These are phyloP conservation scores for Aeschynomene evenia DNA, from an alignment of 306 rosid species.

Conservation along the genomic window DNA sequence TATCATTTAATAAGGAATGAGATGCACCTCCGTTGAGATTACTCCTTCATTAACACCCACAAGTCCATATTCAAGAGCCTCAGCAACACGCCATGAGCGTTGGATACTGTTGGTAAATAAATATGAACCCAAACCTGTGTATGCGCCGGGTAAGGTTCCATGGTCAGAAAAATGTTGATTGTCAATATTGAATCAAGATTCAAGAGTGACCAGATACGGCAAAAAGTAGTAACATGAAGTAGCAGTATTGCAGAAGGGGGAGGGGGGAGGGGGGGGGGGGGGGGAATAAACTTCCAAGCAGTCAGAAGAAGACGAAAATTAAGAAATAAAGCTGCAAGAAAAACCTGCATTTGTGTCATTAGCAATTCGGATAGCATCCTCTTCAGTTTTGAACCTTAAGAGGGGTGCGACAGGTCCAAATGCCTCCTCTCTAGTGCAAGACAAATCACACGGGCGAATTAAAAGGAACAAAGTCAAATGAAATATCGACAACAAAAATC, in stretches of 20 bases:
- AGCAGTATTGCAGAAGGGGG: too few species aligned
- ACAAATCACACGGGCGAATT: slow-evolving; percentile 29
- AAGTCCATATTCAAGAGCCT: slow-evolving; percentile 94
- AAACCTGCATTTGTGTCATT: slow-evolving; percentile 88
- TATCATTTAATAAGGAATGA: slow-evolving; percentile 19
- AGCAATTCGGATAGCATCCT: slow-evolving; percentile 81
- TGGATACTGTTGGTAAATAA: slow-evolving; percentile 79
- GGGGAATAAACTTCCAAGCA: background rate
- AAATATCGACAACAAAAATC: background rate
- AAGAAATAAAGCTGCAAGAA: slow-evolving; percentile 19
- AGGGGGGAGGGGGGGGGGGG: too few species aligned
- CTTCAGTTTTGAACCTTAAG: slow-evolving; percentile 82
- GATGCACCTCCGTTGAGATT: slow-evolving; percentile 86
- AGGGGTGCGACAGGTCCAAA: slow-evolving; percentile 98
- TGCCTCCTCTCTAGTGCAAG: slow-evolving; percentile 67
- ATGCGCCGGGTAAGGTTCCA: slow-evolving; percentile 9
- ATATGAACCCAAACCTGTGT: slow-evolving; percentile 87
- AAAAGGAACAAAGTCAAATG: background rate
- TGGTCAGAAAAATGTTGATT: slow-evolving; percentile 3
- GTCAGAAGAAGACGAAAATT: slow-evolving; percentile 18
- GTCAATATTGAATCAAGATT: slow-evolving; percentile 18
- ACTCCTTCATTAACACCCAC: slow-evolving; percentile 95
- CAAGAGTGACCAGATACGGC: background rate
- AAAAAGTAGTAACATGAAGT: background rate
- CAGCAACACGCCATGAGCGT: slow-evolving; percentile 96